Evolutionary conservation across 2,329 filamentous ascomycete species (phyloP).

Genomic region (Chaetomiaceae sp.): DNA sequence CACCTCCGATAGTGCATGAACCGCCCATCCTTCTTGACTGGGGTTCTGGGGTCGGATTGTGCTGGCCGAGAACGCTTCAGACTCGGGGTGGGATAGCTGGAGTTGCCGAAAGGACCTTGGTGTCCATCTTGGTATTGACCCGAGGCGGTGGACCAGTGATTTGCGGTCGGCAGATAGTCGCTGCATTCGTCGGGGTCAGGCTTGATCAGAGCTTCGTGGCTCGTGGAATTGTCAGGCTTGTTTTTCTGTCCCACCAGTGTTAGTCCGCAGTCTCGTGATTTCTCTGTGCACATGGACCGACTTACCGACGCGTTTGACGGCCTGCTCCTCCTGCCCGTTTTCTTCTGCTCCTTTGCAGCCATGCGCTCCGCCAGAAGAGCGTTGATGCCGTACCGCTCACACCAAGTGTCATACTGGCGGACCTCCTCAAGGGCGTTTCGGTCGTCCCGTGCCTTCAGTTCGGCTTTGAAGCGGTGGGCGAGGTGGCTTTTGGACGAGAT

Average conservation of each 20-base stretch:
- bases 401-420: slow-evolving; percentile 73
- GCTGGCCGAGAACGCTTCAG: slow-evolving; percentile 21
- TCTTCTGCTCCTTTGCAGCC: slow-evolving; percentile 67
- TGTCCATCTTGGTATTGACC: slow-evolving; percentile 9
- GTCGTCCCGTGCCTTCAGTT: slow-evolving; percentile 66
- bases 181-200: slow-evolving; percentile 22
- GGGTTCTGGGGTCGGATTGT: slow-evolving; percentile 16
- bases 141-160: slow-evolving; percentile 22
- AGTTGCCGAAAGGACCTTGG: slow-evolving; percentile 17
- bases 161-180: slow-evolving; percentile 1
- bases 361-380: slow-evolving; percentile 73
- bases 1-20: slow-evolving; percentile 28
- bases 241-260: not conserved
- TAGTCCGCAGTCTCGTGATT: not conserved
- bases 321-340: slow-evolving; percentile 28
- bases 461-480: slow-evolving; percentile 75
- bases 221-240: not conserved
- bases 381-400: slow-evolving; percentile 64
- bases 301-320: slow-evolving; percentile 19
- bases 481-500: slow-evolving; percentile 90
- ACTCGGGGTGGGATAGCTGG: slow-evolving; percentile 24
- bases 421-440: slow-evolving; percentile 58
- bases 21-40: slow-evolving; percentile 10
- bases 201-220: slow-evolving; percentile 11
- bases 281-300: not conserved